Percentiles rank a stretch among this genome's conserved stretches.
Evolutionary conservation across 176 grass and related monocot genomes (phyloP).

Genomic region (Canna indica): DNA sequence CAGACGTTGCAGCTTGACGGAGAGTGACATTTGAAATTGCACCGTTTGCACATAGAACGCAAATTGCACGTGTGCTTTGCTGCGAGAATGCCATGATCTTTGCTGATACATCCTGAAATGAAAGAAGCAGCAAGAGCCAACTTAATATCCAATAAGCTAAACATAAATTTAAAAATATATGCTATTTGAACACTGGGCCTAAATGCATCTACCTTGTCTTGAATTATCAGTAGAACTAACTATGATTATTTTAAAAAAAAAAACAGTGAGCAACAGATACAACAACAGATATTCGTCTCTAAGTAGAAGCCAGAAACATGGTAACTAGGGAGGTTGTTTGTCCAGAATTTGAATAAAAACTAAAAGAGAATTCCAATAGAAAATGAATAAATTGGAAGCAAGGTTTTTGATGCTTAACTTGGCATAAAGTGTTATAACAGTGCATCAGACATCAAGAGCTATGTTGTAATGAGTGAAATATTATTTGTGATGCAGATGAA

Average conservation of each 20-base stretch:
- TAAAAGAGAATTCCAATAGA: background rate
- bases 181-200: background rate
- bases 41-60: conserved; percentile 87
- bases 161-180: background rate
- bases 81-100: conserved; percentile 86
- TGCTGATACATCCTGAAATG: conserved; percentile 79
- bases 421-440: background rate
- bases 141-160: background rate
- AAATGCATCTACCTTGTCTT: background rate
- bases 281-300: background rate
- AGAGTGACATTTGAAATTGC: conserved; percentile 92
- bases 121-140: background rate
- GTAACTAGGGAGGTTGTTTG: background rate
- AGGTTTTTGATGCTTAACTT: background rate
- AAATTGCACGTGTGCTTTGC: conserved; percentile 54
- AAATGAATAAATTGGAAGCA: background rate
- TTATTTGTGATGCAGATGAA: background rate
- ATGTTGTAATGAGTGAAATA: background rate
- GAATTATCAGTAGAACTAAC: background rate
- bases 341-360: background rate
- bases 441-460: background rate
- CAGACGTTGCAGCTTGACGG: conserved; percentile 71
- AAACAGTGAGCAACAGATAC: background rate
- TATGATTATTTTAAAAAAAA: background rate
- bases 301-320: background rate